Conservation (phyloP, 2,329 filamentous ascomycete species). For the Paraphoma chrysanthemicola region DNA sequence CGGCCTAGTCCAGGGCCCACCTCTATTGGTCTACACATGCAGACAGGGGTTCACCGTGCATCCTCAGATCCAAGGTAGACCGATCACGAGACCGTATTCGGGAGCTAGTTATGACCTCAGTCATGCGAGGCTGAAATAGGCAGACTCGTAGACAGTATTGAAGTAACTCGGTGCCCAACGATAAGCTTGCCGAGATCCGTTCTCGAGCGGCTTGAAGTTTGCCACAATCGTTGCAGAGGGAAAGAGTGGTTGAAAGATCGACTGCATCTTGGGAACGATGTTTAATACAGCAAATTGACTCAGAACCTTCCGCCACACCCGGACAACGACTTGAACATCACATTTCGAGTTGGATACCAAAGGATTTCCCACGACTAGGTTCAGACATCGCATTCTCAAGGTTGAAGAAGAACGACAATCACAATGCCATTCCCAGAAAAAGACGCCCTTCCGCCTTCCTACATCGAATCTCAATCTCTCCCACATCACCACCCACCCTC, state of each 20-base stretch:
- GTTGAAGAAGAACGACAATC: background rate
- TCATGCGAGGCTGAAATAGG: constrained; percentile 13
- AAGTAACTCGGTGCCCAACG: background rate
- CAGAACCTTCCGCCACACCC: background rate
- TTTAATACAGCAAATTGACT: background rate
- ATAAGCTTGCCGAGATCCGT: constrained; percentile 5
- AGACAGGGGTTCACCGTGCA: background rate
- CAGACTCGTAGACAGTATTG: constrained; percentile 1
- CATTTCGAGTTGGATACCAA: background rate
- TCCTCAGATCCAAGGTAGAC: constrained; percentile 5
- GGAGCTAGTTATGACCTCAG: constrained; percentile 10
- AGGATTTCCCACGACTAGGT: too few relatives aligned
- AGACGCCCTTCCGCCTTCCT: constrained; percentile 14
- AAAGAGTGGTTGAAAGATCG: background rate
- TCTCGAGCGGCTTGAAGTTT: background rate
- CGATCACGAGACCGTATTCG: constrained; percentile 12
- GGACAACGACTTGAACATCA: background rate
- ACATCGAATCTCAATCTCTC: constrained; percentile 32
- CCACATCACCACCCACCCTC: constrained; percentile 38
- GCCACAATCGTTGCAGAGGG: background rate
- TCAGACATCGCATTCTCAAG: background rate
- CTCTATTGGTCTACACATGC: constrained; percentile 11
- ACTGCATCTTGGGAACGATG: background rate
- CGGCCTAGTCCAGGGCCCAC: constrained; percentile 2
- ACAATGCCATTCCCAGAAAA: constrained; percentile 17